Evolutionary conservation across 1,284 basidiomycete species (phyloP), one percentile per base, ranked within the genome.

Genomic region (Trichosporon sp.): DNA sequence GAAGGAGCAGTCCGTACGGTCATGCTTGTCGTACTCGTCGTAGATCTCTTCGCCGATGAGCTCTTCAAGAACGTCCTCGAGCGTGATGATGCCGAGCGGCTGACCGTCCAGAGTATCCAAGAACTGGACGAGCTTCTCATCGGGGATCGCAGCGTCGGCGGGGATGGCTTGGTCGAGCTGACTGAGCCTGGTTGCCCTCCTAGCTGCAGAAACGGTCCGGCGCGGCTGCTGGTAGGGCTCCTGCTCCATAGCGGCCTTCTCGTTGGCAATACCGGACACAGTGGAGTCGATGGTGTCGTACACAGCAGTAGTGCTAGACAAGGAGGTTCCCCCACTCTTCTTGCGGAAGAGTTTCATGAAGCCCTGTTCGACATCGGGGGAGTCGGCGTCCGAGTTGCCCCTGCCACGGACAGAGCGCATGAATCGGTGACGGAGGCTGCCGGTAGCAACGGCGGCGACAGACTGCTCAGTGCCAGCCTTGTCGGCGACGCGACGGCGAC

Each of bases 21-120:
- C 76, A 43, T 76, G 73, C 65, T 76, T 72, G 56, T 81, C 79
- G 54, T 79, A 78, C 84, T 94, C 92, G 78, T 94, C 93, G 75
- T 92, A 92, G 66, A 94, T 94, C 77, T 94, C 92, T 84, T 94
- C 92, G 21, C 93, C 92, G 68, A 94, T 93, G 7, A 94, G 86
- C 79, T 94, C 93, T 88, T 96, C 94, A 8, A 96, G 86, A 16
- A 96, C 92, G 76, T 96, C 94, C 82, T 96, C 94, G 2, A 96
- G 87, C 0, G 94, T 96, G 75, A 96, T 96, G 80, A 96, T 94
- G 71, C 94, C 94, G 31, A 96, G 86, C 1, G 93, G 93, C 88
- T 90, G 80, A 90, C 91, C 80, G 70, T 82, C 80, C 65, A 92
- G 88, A 66, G 87, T 88, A 84, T 91, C 89, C 78, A 93, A 85